Conservation (phyloP, 805 yeast genomes). For the Candida michaelii region DNA sequence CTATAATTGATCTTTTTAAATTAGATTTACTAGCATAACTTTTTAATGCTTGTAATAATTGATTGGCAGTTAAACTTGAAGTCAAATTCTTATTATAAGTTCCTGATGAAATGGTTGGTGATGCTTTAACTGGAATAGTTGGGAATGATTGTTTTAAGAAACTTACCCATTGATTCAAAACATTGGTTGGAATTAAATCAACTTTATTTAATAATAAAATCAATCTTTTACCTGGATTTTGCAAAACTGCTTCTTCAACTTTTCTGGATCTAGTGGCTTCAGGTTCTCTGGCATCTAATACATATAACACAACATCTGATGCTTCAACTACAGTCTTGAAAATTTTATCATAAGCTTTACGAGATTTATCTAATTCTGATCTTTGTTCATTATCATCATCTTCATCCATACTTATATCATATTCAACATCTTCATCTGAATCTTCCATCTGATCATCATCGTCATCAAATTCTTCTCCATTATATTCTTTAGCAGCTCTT, state of each 20-base stretch:
- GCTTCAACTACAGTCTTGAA: constrained; percentile 92
- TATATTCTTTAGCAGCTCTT: constrained; percentile 74
- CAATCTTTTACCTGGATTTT: constrained; percentile 77
- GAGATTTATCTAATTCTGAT: constrained; percentile 64
- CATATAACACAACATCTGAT: constrained; percentile 87
- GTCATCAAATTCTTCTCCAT: constrained; percentile 50
- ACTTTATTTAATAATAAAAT: constrained; percentile 87
- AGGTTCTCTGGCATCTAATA: constrained; percentile 97
- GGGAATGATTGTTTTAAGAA: constrained; percentile 84
- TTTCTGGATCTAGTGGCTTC: constrained; percentile 89
- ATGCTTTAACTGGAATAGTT: constrained; percentile 83
- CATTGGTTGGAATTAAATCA: constrained; percentile 86
- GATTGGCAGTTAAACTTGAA: constrained; percentile 66
- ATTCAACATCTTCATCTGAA: constrained; percentile 40
- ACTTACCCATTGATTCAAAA: constrained; percentile 79
- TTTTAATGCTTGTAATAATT: constrained; percentile 77
- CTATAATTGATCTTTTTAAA: constrained; percentile 84
- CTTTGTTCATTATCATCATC: constrained; percentile 42
- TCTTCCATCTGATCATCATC: constrained; percentile 36
- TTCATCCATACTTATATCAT: constrained; percentile 14
- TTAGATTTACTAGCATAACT: constrained; percentile 81
- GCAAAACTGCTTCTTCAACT: constrained; percentile 86
- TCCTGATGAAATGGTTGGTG: constrained; percentile 70
- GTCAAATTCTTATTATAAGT: constrained; percentile 73
- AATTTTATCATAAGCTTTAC: constrained; percentile 91